Percentiles rank a stretch among this genome's conserved stretches.
Conservation (phyloP, 192 early-diverging fungal genomes). For the Coemansia sp. region DNA sequence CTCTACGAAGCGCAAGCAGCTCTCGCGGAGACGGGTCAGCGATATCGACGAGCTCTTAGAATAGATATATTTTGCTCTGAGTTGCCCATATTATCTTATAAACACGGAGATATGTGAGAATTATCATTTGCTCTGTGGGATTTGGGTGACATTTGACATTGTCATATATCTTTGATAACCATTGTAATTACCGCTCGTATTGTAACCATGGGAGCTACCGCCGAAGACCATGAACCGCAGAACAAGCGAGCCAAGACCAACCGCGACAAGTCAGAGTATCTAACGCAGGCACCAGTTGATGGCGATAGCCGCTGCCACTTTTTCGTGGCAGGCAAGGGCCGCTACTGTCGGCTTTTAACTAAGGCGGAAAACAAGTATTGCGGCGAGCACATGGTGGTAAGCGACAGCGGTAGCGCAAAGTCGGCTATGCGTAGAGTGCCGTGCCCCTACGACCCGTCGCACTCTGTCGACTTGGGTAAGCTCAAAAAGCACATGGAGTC, state of each 20-base stretch:
- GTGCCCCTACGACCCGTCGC: slow-evolving; percentile 73
- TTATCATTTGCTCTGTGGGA: background rate
- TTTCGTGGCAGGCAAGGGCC: slow-evolving; percentile 60
- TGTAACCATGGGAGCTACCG: background rate
- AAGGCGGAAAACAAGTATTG: slow-evolving; percentile 63
- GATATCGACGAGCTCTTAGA: slow-evolving; percentile 46
- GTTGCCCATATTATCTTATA: background rate
- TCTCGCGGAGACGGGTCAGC: slow-evolving; percentile 52
- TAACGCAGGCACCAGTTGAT: background rate
- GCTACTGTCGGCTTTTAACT: slow-evolving; percentile 68
- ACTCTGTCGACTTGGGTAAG: slow-evolving; percentile 61
- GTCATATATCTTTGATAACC: background rate
- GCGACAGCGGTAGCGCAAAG: background rate
- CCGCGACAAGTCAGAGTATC: background rate
- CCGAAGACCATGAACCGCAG: background rate
- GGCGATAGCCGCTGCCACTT: slow-evolving; percentile 50
- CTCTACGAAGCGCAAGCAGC: slow-evolving; percentile 63
- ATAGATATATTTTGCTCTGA: slow-evolving; percentile 14
- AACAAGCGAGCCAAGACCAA: slow-evolving; percentile 3
- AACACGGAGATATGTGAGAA: background rate
- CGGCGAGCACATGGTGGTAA: slow-evolving; percentile 62
- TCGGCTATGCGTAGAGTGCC: slow-evolving; percentile 58
- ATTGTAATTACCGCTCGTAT: background rate
- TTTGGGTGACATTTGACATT: background rate
- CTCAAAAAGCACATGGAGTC: slow-evolving; percentile 64